phyloP scores from a whole-genome alignment of 2,329 filamentous ascomycete genomes.

The Monilinia aucupariae region DNA sequence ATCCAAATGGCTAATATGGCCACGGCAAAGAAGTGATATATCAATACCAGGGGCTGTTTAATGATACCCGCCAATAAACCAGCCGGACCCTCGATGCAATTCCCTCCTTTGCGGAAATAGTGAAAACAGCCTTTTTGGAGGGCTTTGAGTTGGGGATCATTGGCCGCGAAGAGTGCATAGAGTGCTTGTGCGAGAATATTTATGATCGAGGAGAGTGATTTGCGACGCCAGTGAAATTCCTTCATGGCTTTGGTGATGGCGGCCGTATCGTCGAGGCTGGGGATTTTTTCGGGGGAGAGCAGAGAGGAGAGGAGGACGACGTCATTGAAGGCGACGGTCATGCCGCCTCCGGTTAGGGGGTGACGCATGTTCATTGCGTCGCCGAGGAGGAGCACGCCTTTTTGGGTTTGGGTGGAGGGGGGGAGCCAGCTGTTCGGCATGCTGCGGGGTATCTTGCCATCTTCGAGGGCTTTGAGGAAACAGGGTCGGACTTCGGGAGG shows the following conservation, averaged over 20 bases:
- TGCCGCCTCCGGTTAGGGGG: slow-evolving; percentile 90
- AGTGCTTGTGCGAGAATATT: slow-evolving; percentile 97
- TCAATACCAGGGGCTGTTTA: slow-evolving; percentile 67
- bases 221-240: slow-evolving; percentile 81
- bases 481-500: slow-evolving; percentile 66
- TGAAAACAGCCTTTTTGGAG: slow-evolving; percentile 87
- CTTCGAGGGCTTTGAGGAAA: slow-evolving; percentile 70
- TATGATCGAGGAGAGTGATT: slow-evolving; percentile 77
- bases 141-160: slow-evolving; percentile 68
- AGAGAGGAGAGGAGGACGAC: slow-evolving; percentile 71
- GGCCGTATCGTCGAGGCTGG: slow-evolving; percentile 60
- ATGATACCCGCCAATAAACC: slow-evolving; percentile 79
- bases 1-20: slow-evolving; percentile 82
- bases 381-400: slow-evolving; percentile 75
- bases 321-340: slow-evolving; percentile 97
- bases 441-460: slow-evolving; percentile 67
- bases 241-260: slow-evolving; percentile 60
- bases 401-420: slow-evolving; percentile 62
- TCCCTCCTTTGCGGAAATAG: slow-evolving; percentile 75
- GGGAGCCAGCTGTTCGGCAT: slow-evolving; percentile 98
- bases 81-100: slow-evolving; percentile 70
- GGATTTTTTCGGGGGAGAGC: slow-evolving; percentile 63
- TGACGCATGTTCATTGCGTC: slow-evolving; percentile 99
- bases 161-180: slow-evolving; percentile 84
- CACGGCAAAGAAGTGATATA: slow-evolving; percentile 92